These are phyloP conservation scores for Paecilomyces sp. DNA, from an alignment of 2,329 filamentous ascomycete species.

Conservation along the genomic window DNA sequence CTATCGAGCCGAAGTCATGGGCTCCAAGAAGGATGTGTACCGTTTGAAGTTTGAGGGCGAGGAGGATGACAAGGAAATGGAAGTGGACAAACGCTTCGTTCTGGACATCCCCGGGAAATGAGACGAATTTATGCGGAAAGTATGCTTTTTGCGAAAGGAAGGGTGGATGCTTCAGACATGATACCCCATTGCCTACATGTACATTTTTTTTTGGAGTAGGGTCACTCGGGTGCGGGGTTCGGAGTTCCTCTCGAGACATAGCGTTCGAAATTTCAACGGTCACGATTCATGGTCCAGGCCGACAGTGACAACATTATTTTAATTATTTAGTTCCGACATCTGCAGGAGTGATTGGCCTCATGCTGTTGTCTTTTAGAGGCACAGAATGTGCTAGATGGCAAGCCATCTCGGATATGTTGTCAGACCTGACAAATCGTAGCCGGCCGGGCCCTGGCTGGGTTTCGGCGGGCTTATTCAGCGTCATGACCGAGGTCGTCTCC, in stretches of 20 bases:
- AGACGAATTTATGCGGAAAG: neutral
- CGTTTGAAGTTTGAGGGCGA: conserved; percentile 71
- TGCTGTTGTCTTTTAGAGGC: neutral
- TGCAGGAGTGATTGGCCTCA: neutral
- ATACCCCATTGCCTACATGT: neutral
- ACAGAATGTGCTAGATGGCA: neutral
- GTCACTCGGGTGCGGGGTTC: neutral
- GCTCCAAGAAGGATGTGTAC: conserved; percentile 49
- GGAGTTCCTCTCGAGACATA: neutral
- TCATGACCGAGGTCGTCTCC: neutral
- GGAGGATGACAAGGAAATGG: conserved; percentile 64
- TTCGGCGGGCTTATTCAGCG: neutral
- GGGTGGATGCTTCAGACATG: neutral
- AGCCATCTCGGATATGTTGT: neutral
- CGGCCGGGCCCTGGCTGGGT: neutral
- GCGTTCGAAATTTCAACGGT: neutral
- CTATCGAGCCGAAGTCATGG: conserved; percentile 75
- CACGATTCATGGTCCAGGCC: neutral
- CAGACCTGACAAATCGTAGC: neutral
- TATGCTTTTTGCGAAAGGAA: neutral
- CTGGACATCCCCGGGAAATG: conserved; percentile 60
- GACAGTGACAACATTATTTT: neutral
- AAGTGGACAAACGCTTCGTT: conserved; percentile 69
- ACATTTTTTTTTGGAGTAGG: conserved; percentile 1
- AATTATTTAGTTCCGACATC: neutral